Conservation (phyloP, 768 basidiomycete species). For the Mycena vulgaris region DNA sequence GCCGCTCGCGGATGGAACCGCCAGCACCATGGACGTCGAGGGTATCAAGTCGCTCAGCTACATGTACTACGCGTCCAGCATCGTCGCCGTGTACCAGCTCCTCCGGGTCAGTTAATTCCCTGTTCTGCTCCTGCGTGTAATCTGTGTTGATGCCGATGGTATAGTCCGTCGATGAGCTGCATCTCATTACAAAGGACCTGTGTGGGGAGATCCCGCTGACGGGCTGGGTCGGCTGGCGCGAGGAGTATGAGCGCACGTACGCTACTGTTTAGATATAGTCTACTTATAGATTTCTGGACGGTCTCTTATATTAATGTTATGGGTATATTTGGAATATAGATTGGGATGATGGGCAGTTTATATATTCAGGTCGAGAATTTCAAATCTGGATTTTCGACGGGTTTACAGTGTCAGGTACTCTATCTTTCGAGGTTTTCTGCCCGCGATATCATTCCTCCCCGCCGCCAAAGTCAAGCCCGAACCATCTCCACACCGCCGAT, state of each 20-base stretch:
- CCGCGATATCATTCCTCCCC: too few relatives aligned
- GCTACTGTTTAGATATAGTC: constrained; percentile 9
- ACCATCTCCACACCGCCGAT: too few relatives aligned
- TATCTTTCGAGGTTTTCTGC: too few relatives aligned
- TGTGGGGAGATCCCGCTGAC: constrained; percentile 59
- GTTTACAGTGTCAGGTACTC: too few relatives aligned
- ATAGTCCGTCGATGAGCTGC: constrained; percentile 56
- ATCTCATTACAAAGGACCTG: constrained; percentile 51
- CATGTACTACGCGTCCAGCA: constrained; percentile 57
- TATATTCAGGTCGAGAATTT: too few relatives aligned
- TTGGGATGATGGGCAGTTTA: too few relatives aligned
- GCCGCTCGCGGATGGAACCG: not conserved
- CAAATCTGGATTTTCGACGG: too few relatives aligned
- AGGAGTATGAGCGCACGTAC: constrained; percentile 47
- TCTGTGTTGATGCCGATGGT: not conserved
- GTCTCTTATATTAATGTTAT: too few relatives aligned
- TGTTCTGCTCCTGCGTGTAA: not conserved
- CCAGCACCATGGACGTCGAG: constrained; percentile 37
- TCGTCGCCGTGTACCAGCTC: constrained; percentile 57
- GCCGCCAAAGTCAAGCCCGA: too few relatives aligned
- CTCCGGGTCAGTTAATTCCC: constrained; percentile 45
- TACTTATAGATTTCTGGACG: too few relatives aligned
- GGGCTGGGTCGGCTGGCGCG: constrained; percentile 57
- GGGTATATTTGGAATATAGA: too few relatives aligned
- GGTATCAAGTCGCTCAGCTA: constrained; percentile 47